Evolutionary conservation across 352 stramenopile genomes (phyloP), one percentile per base, ranked within the genome.

Genomic region (Phytophthora palmivora): DNA sequence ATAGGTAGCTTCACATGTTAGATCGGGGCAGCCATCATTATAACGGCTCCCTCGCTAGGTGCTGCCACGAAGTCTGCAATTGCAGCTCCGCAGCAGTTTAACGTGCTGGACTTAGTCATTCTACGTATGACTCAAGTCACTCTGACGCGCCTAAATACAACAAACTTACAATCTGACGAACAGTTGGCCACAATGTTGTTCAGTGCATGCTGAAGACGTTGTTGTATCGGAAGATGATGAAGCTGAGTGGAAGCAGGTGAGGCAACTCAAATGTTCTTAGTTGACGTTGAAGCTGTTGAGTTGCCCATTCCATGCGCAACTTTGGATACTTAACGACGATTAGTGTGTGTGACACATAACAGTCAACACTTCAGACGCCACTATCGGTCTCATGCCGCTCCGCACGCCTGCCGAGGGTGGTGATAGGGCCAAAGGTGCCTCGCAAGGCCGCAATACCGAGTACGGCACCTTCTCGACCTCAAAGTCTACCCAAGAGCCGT

Each of bases 381-480:
- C 22, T 14, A 42, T 22, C 14, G 26, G 37, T 44, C 37, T 34
- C 28, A 71, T 71, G 62, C 56, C 62, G 41, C 62, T 64, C 26
- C 46, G 38, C 41, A 32, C 56, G 28, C 42, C 53, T 44, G 4
- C 11, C 18, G 34, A 54, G 15, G 62, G 32, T 37, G 52, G 22
- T 2, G 28, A 22, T 9, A 42, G 26, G 36, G 28, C 49, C 41
- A 55, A 60, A 8, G 44, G 32, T 8, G n/a, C 33, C 7, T n/a
- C 42, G 7, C 47, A 70, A 14, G 55, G 30, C 22, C 62, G 48
- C 33, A 32, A 43, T 19, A 52, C 48, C 21, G 49, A 53, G 30
- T 67, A 71, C 56, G 63, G 63, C n/a, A 63, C 63, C 19, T 71
- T 71, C 44, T 38, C 49, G 0, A 12, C 34, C 21, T 32, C 43